phyloP scores from a whole-genome alignment of 164 flowering plant genomes.

The Magnolia officinalis region DNA sequence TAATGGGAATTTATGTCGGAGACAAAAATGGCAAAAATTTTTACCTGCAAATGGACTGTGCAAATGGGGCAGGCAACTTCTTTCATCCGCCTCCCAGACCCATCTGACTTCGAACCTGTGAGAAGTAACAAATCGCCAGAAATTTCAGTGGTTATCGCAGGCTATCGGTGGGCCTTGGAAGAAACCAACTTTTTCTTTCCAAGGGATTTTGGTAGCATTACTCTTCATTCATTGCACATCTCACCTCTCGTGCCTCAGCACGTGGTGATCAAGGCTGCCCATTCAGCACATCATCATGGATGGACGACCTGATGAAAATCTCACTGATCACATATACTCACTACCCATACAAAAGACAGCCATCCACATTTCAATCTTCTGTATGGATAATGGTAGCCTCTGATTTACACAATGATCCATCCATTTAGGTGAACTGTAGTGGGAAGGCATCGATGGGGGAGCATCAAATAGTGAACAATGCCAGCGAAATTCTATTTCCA shows the following conservation, averaged over 20 bases:
- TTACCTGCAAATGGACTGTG: conserved; percentile 96
- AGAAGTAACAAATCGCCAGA: not conserved
- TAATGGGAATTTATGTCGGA: not conserved
- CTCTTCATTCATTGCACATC: not conserved
- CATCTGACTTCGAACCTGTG: conserved; percentile 56
- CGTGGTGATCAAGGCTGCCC: not conserved
- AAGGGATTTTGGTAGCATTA: not conserved
- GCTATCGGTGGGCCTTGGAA: not conserved
- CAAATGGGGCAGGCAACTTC: conserved; percentile 98
- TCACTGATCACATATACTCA: not conserved
- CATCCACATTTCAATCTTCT: not conserved
- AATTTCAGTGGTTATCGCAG: not conserved
- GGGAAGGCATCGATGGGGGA: not conserved
- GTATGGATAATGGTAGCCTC: not conserved
- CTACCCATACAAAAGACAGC: not conserved
- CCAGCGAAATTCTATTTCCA: not conserved
- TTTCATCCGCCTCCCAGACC: conserved; percentile 71
- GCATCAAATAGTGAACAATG: not conserved
- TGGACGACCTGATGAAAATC: not conserved
- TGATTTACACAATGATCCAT: not conserved
- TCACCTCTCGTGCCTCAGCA: not conserved
- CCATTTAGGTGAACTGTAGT: not conserved
- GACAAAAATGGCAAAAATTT: not conserved
- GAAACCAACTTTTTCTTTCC: not conserved
- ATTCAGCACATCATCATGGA: not conserved